Conservation (phyloP, 805 yeast genomes). For the Myxozyma geophila region DNA sequence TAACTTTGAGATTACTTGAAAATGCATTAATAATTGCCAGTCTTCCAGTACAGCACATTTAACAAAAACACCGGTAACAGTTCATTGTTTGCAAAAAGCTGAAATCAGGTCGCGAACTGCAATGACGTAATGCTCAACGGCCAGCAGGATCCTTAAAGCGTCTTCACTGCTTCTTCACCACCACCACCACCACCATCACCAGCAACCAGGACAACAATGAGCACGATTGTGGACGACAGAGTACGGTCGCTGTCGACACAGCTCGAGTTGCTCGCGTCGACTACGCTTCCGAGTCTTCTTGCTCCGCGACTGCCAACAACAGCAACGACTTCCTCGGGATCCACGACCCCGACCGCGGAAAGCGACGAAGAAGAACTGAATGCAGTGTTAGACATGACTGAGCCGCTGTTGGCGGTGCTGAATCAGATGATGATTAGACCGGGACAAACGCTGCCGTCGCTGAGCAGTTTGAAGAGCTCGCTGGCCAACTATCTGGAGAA, state of each 20-base stretch:
- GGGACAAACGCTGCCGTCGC: constrained; percentile 23
- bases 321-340: neutral
- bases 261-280: constrained; percentile 26
- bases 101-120: neutral
- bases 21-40: too few species aligned
- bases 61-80: too few species aligned
- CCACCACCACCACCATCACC: neutral
- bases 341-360: constrained; percentile 7
- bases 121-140: neutral
- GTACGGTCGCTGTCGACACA: constrained; percentile 23
- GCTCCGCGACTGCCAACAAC: constrained; percentile 10
- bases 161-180: neutral
- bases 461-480: constrained; percentile 6
- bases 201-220: constrained; percentile 10
- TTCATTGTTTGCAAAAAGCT: neutral
- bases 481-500: constrained; percentile 12
- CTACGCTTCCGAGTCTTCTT: constrained; percentile 29
- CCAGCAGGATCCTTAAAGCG: neutral
- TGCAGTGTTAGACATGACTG: neutral
- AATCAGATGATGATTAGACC: constrained; percentile 25
- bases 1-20: too few species aligned
- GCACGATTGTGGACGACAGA: constrained; percentile 27
- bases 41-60: too few species aligned
- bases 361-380: neutral
- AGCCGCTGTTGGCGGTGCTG: constrained; percentile 22